A percentile compares a stretch with the other conserved stretches of the same genome.
Conservation (phyloP, 2,329 filamentous ascomycete genomes). For the Fusarium bactridioides region DNA sequence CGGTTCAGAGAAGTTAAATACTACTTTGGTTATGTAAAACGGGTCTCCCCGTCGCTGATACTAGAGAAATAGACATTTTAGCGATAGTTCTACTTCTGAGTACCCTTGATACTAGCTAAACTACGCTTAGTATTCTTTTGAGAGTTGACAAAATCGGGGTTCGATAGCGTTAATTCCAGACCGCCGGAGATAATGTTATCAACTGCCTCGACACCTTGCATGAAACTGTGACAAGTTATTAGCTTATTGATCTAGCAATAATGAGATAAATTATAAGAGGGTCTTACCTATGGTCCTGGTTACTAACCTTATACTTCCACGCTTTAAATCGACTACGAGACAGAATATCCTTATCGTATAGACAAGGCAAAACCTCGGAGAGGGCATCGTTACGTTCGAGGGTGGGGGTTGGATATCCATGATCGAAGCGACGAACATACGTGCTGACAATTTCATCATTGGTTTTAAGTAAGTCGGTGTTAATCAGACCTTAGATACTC, state of each 20-base stretch:
- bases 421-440: slow-evolving; percentile 96
- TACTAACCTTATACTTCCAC: slow-evolving; percentile 97
- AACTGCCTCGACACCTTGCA: slow-evolving; percentile 93
- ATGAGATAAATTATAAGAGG: neutral
- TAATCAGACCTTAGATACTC: slow-evolving; percentile 93
- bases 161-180: slow-evolving; percentile 91
- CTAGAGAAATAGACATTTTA: too few relatives aligned
- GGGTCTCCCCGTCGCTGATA: too few relatives aligned
- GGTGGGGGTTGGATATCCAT: slow-evolving; percentile 95
- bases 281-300: slow-evolving; percentile 77
- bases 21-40: rapidly evolving
- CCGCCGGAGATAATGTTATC: slow-evolving; percentile 90
- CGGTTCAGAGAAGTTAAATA: neutral
- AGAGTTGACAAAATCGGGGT: slow-evolving; percentile 93
- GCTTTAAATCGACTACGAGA: slow-evolving; percentile 96
- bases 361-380: slow-evolving; percentile 88
- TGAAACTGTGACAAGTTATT: slow-evolving; percentile 70
- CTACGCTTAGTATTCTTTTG: slow-evolving; percentile 65
- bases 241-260: rapidly evolving
- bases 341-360: slow-evolving; percentile 90
- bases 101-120: slow-evolving; percentile 23
- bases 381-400: slow-evolving; percentile 96
- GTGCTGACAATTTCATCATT: slow-evolving; percentile 96
- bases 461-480: slow-evolving; percentile 93
- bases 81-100: neutral